These are phyloP conservation scores for Hypoxylon rubiginosum DNA, from an alignment of 2,329 filamentous ascomycete species.

Conservation along the genomic window DNA sequence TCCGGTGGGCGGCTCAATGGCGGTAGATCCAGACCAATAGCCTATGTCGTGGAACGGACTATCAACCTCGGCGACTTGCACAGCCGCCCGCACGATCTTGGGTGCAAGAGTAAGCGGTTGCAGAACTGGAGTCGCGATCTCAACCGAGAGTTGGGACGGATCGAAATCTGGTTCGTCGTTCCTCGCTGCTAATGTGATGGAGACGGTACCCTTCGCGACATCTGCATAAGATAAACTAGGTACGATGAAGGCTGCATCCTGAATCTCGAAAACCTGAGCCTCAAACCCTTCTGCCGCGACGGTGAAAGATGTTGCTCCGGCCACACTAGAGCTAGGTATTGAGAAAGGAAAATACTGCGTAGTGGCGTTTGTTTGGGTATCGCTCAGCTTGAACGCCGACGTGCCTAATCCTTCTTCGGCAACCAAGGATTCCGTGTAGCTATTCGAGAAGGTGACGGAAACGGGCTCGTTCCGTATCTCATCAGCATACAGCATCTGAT, in stretches of 20 bases:
- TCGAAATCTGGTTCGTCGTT: constrained; percentile 16
- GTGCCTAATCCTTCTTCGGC: constrained; percentile 35
- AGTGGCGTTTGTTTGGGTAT: constrained; percentile 32
- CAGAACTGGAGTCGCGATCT: constrained; percentile 36
- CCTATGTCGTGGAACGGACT: constrained; percentile 25
- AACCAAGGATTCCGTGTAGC: constrained; percentile 33
- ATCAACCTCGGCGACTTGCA: constrained; percentile 27
- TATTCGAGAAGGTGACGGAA: constrained; percentile 41
- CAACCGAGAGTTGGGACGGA: constrained; percentile 26
- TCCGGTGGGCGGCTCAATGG: constrained; percentile 39
- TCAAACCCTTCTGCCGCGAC: constrained; percentile 23
- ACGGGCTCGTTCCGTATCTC: constrained; percentile 18
- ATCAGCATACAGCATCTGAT: constrained; percentile 36
- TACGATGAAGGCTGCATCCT: constrained; percentile 38
- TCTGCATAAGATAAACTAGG: constrained; percentile 39
- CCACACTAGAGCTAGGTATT: constrained; percentile 29
- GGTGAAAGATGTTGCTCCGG: constrained; percentile 35
- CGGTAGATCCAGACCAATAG: constrained; percentile 35
- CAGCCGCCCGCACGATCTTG: constrained; percentile 27
- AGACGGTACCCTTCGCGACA: constrained; percentile 20
- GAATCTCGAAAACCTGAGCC: constrained; percentile 35
- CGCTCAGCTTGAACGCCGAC: constrained; percentile 40
- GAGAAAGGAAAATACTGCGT: constrained; percentile 42
- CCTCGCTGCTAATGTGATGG: constrained; percentile 38
- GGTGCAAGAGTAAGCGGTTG: constrained; percentile 46